Evolutionary conservation across 2,329 filamentous ascomycete genomes (phyloP).

Genomic region (Aspergillus awamori): DNA sequence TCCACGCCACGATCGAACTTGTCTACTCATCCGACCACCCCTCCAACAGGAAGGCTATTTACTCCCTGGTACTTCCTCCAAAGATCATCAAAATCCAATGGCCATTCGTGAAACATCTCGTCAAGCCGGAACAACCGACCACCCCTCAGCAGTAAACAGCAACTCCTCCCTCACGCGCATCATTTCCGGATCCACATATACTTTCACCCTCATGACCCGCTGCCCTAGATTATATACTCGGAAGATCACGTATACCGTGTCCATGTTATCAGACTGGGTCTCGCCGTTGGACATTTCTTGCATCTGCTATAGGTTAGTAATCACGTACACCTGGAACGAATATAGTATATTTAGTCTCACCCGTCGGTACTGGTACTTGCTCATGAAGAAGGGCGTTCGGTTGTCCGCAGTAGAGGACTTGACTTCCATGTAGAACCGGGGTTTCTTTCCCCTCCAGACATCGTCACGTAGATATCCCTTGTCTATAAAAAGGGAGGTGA

Average conservation of each 20-base stretch:
- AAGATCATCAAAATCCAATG: background rate
- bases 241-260: conserved; percentile 46
- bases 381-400: conserved; percentile 52
- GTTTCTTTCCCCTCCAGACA: conserved; percentile 28
- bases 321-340: too few relatives aligned
- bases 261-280: background rate
- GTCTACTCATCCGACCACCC: too few relatives aligned
- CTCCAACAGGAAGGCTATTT: too few relatives aligned
- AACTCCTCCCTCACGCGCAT: conserved; percentile 12
- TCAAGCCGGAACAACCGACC: conserved; percentile 14
- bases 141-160: conserved; percentile 16
- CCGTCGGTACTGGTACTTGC: conserved; percentile 47
- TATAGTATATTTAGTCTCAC: conserved; percentile 30
- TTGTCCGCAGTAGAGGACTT: conserved; percentile 50
- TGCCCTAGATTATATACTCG: conserved; percentile 45
- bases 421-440: conserved; percentile 55
- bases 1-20: too few relatives aligned
- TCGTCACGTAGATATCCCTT: conserved; percentile 12
- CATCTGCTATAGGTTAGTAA: conserved; percentile 10
- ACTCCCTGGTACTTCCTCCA: too few relatives aligned
- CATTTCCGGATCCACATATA: conserved; percentile 47
- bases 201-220: conserved; percentile 32
- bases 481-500: conserved; percentile 16
- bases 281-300: background rate
- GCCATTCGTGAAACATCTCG: background rate